phyloP scores from a whole-genome alignment of 495 filamentous ascomycete species.

The Astrocystis sublimbata region DNA sequence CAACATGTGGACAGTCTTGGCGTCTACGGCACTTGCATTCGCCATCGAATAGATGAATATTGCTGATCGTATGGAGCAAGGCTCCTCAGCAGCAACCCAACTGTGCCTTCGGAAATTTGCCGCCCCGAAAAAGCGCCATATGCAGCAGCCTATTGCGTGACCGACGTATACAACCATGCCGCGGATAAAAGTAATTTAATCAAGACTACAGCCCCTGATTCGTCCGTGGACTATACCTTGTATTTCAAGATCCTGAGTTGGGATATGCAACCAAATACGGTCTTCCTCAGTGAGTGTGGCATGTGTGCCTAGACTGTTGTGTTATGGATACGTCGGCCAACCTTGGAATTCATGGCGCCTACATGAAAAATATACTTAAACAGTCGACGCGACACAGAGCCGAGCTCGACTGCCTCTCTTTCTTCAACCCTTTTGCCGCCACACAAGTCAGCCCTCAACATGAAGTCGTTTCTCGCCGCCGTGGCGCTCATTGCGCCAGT shows the following conservation, averaged over 20 bases:
- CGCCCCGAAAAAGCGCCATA: constrained; percentile 18
- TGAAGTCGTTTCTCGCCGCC: constrained; percentile 46
- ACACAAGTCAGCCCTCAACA: constrained; percentile 27
- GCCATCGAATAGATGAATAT: constrained; percentile 12
- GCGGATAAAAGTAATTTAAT: constrained; percentile 28
- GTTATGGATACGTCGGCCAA: not conserved
- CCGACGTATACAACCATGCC: constrained; percentile 27
- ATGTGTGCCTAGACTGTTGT: not conserved
- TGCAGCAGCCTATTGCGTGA: constrained; percentile 19
- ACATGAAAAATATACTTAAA: constrained; percentile 4
- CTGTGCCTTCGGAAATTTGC: constrained; percentile 22
- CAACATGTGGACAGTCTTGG: constrained; percentile 6
- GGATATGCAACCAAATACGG: constrained; percentile 15
- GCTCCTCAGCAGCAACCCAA: constrained; percentile 26
- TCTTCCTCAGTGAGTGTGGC: constrained; percentile 9
- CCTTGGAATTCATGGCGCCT: not conserved
- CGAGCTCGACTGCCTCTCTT: constrained; percentile 15
- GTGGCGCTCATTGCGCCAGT: constrained; percentile 41
- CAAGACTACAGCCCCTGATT: constrained; percentile 17
- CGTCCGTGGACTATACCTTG: constrained; percentile 1
- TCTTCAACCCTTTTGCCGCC: constrained; percentile 22
- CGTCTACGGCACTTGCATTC: constrained; percentile 18
- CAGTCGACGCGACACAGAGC: constrained; percentile 6
- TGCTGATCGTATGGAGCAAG: constrained; percentile 13
- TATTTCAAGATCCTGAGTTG: constrained; percentile 6